These are phyloP conservation scores for Striga asiatica DNA, from an alignment of 257 asterid species.

Conservation along the genomic window DNA sequence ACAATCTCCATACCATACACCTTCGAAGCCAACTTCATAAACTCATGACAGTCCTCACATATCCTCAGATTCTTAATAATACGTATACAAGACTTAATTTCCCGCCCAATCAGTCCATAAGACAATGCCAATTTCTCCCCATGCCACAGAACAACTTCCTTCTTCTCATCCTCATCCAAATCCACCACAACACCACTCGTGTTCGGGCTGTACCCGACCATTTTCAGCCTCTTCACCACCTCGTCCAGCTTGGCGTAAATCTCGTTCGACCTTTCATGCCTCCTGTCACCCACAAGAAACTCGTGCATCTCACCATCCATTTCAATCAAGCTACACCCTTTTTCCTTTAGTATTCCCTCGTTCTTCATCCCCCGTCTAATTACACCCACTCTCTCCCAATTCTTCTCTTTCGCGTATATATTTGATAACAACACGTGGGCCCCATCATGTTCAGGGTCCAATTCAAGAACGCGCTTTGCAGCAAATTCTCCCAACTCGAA, in stretches of 20 bases:
- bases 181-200: conserved; percentile 40
- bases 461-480: conserved; percentile 47
- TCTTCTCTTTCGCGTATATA: conserved; percentile 43
- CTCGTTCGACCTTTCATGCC: conserved; percentile 35
- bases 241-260: conserved; percentile 42
- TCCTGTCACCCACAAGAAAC: conserved; percentile 51
- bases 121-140: conserved; percentile 56
- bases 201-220: conserved; percentile 43
- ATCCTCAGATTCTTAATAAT: conserved; percentile 59
- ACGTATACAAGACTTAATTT: conserved; percentile 29
- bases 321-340: conserved; percentile 56
- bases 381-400: conserved; percentile 44
- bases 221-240: conserved; percentile 36
- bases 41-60: conserved; percentile 64
- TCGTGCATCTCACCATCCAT: conserved; percentile 33
- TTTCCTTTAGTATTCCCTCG: conserved; percentile 43
- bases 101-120: conserved; percentile 35
- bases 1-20: conserved; percentile 40
- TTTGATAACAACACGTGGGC: conserved; percentile 71
- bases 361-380: conserved; percentile 39
- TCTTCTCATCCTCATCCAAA: conserved; percentile 46
- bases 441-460: conserved; percentile 71
- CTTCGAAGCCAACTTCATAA: conserved; percentile 56
- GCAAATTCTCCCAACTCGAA: conserved; percentile 63
- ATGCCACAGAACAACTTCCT: conserved; percentile 46